These are phyloP conservation scores for Fusarium graminum DNA, from an alignment of 2,329 filamentous ascomycete species.

Conservation along the genomic window DNA sequence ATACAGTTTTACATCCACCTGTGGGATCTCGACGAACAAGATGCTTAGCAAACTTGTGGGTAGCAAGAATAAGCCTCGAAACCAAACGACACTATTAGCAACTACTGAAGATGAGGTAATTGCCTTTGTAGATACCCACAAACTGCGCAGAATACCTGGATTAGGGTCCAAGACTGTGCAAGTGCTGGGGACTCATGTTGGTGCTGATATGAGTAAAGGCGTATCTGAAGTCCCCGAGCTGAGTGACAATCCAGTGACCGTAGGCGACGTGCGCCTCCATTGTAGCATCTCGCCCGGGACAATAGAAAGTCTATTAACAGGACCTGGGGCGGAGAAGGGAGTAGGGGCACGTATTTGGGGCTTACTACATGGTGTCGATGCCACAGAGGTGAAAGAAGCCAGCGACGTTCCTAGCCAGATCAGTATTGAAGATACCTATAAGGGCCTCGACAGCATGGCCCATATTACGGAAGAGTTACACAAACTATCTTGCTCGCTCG, in stretches of 20 bases:
- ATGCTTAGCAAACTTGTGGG: constrained; percentile 87
- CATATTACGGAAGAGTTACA: constrained; percentile 76
- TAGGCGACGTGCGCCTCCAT: constrained; percentile 73
- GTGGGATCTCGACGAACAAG: constrained; percentile 90
- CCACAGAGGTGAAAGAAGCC: constrained; percentile 77
- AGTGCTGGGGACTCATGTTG: constrained; percentile 68
- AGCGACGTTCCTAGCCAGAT: constrained; percentile 85
- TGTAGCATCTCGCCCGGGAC: constrained; percentile 72
- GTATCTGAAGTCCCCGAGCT: constrained; percentile 51
- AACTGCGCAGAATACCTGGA: constrained; percentile 85
- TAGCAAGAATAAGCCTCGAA: constrained; percentile 85
- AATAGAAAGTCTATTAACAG: constrained; percentile 77
- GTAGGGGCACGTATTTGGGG: constrained; percentile 81
- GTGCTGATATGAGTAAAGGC: constrained; percentile 50
- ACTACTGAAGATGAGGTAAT: constrained; percentile 69
- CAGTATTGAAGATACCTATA: constrained; percentile 94
- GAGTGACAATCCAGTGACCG: constrained; percentile 66
- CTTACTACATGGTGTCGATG: constrained; percentile 84
- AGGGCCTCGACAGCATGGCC: constrained; percentile 73
- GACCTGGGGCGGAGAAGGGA: constrained; percentile 77
- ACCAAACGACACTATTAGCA: constrained; percentile 85
- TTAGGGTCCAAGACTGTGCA: constrained; percentile 78
- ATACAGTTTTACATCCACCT: constrained; percentile 87
- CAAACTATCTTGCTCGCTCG: constrained; percentile 76
- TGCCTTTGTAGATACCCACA: constrained; percentile 79